Base-by-base conservation (phyloP, 2,329 filamentous ascomycete genomes). In the Xylariaceae sp. region DNA sequence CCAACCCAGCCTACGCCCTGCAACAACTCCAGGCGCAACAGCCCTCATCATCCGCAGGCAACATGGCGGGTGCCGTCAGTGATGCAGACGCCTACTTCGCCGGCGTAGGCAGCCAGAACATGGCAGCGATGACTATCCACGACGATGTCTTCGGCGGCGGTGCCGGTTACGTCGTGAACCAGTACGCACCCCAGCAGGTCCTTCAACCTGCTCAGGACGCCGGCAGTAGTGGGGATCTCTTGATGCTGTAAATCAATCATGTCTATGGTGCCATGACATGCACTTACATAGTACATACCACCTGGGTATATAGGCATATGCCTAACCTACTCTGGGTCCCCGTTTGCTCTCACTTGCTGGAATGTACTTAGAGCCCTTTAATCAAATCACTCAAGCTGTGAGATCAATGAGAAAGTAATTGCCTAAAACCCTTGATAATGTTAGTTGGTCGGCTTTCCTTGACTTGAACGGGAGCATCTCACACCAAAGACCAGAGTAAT, bases 21-120 rank as follows among this genome's bases (percentile, higher is more conserved):
- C 23, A 30, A 30, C 23, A 30, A 5, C 23, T 30, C 23, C 23
- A 82, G 87, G 57, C 23, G 41, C 37, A 1, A n/a, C 48, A 1
- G 59, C 41, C n/a, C 4, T 10, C 51, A 4, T 47, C 59, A 9
- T 55, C 30, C 13, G 34, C 23, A 17, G 56, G 55, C 15, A 61
- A 61, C 68, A 79, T 92, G 59, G 80, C 84, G 2, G 84, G 86
- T 30, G 91, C 91, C 1, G 86, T 95, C 41, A 89, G 82, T 68
- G 92, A 94, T 57, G 93, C 92, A 8, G 93, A 97, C 70, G 85
- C 88, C 13, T 97, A 96, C 75, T 97, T 97, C 74, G 87, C 89
- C 13, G 88, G 86, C 50, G 80, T 92, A n/a, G 86, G 87, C 1
- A 83, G 78, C 60, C 84, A 87, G 72, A 87, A 89, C 71, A 89